phyloP scores from a whole-genome alignment of 768 basidiomycete genomes.

The Sarcodon aspratus region DNA sequence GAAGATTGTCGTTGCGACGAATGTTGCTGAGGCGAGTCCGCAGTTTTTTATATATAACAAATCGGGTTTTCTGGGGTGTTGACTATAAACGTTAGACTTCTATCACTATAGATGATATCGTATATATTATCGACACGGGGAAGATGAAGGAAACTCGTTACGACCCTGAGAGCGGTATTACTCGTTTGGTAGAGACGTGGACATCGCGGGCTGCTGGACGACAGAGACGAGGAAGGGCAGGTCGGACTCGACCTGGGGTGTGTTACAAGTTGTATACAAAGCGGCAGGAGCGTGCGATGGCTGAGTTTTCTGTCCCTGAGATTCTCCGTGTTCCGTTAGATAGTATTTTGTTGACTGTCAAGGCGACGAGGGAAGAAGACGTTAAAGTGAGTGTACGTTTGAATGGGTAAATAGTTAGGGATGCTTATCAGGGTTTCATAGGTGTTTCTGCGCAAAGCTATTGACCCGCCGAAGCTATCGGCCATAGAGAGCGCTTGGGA shows the following conservation, averaged over 20 bases:
- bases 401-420: too few relatives aligned
- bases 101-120: conserved; percentile 83
- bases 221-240: conserved; percentile 85
- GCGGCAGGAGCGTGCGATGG: conserved; percentile 59
- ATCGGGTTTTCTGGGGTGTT: background rate
- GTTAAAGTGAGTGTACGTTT: conserved; percentile 30
- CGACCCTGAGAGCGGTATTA: conserved; percentile 62
- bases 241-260: conserved; percentile 68
- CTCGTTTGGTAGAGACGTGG: conserved; percentile 71
- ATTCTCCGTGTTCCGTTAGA: conserved; percentile 83
- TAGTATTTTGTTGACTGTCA: conserved; percentile 69
- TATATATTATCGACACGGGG: conserved; percentile 77
- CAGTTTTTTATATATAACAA: background rate
- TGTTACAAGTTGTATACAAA: conserved; percentile 87
- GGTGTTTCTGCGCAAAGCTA: conserved; percentile 41
- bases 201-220: conserved; percentile 67
- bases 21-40: conserved; percentile 70
- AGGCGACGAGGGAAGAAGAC: conserved; percentile 70
- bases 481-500: conserved; percentile 73
- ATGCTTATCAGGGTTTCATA: background rate
- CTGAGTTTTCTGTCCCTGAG: conserved; percentile 70
- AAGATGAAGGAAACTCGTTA: conserved; percentile 77
- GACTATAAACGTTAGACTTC: conserved; percentile 44
- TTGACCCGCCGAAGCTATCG: conserved; percentile 69
- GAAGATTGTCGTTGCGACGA: conserved; percentile 85